Evolutionary conservation across 2,329 filamentous ascomycete genomes (phyloP).

Genomic region (Fusarium abutilonis): DNA sequence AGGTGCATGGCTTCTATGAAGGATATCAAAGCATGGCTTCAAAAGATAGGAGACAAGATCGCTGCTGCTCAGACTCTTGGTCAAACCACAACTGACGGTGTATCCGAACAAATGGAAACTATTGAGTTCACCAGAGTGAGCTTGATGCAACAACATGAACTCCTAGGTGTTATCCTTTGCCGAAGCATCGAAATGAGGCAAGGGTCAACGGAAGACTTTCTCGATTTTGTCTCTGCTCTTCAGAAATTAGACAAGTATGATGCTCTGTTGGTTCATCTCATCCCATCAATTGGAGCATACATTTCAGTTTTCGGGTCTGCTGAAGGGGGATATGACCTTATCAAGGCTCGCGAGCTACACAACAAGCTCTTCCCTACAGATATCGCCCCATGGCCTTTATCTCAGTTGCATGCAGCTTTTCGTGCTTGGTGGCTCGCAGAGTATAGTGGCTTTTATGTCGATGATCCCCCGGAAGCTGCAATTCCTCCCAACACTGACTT

Average conservation of each 20-base stretch:
- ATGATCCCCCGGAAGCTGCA: conserved; percentile 70
- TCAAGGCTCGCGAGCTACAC: conserved; percentile 76
- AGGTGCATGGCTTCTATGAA: conserved; percentile 81
- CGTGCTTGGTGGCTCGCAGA: conserved; percentile 90
- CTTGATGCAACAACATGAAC: conserved; percentile 88
- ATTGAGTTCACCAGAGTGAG: conserved; percentile 83
- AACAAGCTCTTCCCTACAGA: conserved; percentile 73
- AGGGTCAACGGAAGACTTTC: conserved; percentile 76
- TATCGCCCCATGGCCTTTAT: conserved; percentile 74
- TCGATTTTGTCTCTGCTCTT: conserved; percentile 72
- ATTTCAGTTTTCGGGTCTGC: conserved; percentile 82
- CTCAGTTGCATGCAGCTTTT: conserved; percentile 81
- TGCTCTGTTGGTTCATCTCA: conserved; percentile 76
- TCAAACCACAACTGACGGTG: conserved; percentile 61
- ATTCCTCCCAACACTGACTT: conserved; percentile 70
- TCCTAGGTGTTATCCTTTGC: conserved; percentile 81
- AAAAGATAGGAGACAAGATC: conserved; percentile 77
- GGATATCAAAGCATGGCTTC: conserved; percentile 79
- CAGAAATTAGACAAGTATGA: conserved; percentile 82
- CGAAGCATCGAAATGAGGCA: conserved; percentile 81
- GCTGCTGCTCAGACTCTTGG: conserved; percentile 80
- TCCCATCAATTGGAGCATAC: conserved; percentile 81
- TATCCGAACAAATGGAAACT: conserved; percentile 75
- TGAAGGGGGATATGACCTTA: conserved; percentile 73
- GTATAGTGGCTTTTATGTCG: conserved; percentile 89